Evolutionary conservation across 2,329 filamentous ascomycete species (phyloP), one percentile per base, ranked within the genome.

Genomic region (Pseudogymnoascus sp.): DNA sequence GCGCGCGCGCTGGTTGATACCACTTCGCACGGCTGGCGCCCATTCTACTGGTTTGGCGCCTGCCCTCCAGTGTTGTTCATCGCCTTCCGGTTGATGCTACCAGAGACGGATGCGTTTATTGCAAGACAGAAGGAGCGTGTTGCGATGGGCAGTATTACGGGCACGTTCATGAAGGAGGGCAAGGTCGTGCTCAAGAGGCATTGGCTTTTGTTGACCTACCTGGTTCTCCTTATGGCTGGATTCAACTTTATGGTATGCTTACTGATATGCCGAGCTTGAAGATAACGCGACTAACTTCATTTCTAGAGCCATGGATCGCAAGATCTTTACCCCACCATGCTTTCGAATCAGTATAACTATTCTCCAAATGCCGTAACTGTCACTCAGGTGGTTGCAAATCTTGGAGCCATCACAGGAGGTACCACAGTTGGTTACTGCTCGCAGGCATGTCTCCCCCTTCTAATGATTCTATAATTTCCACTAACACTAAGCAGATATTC

Each of bases 231-330:
- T 40, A 95, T 95, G 90, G 88, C 90, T 1, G 91, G 91, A 3
- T 94, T 96, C 79, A 96, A 95, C 76, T 95, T 94, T 72, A 92
- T 94, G 89, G 85, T 89, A 69, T 84, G 88, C 73, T 74, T 86
- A 1, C 6, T 7, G 12, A 33, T 18, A 21, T 21, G 28, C 28
- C 12, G 28, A 14, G 28, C 28, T 8, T 12, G 14, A 21, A 21
- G 28, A 8, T 7, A 56, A 18, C 3, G 28, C 10, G 50, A 31
- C 50, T 56, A 16, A 56, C 50, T 14, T 33, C n/a, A 56, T 56
- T 33, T 14, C 5, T 31, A 56, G 50, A 35, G 60, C 28, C 72
- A 74, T 62, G 71, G 72, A 7, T 72, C 71, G 14, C 72, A 74
- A 73, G 83, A 85, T 68, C 72, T 86, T 28, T 86, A 86, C 67